These are phyloP conservation scores for Phylloporus sp. DNA, from an alignment of 768 basidiomycete genomes.

Conservation along the genomic window DNA sequence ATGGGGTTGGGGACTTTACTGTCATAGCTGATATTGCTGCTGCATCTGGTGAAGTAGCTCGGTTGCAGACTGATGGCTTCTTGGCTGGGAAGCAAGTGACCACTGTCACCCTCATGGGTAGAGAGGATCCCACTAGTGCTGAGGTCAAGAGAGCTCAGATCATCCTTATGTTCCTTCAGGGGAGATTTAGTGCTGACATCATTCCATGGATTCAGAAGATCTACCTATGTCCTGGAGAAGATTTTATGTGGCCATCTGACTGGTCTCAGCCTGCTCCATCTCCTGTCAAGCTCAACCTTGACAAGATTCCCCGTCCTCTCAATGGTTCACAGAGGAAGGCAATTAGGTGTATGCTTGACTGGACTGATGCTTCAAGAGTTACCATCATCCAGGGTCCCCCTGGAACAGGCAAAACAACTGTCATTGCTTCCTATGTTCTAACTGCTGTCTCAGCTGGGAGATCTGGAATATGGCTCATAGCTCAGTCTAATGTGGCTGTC, in stretches of 20 bases:
- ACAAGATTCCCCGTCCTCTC: conserved; percentile 26
- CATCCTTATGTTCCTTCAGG: conserved; percentile 35
- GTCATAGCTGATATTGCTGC: conserved; percentile 18
- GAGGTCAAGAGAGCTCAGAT: conserved; percentile 38
- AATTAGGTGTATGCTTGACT: conserved; percentile 35
- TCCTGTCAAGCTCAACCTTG: conserved; percentile 13
- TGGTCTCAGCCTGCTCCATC: conserved; percentile 19
- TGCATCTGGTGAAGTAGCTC: conserved; percentile 16
- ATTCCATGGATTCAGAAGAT: conserved; percentile 38
- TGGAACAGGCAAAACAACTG: conserved; percentile 70
- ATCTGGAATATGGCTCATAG: conserved; percentile 70
- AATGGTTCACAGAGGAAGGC: conserved; percentile 39
- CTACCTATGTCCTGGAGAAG: conserved; percentile 25
- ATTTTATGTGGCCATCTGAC: conserved; percentile 37
- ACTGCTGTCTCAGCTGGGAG: conserved; percentile 37
- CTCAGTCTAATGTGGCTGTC: conserved; percentile 84
- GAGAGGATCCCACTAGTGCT: conserved; percentile 53
- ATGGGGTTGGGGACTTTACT: conserved; percentile 19
- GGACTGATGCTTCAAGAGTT: conserved; percentile 32
- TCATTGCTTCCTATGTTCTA: conserved; percentile 60
- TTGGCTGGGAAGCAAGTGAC: conserved; percentile 30
- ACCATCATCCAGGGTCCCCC: conserved; percentile 48
- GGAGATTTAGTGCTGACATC: conserved; percentile 20
- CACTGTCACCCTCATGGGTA: conserved; percentile 47
- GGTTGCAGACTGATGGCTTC: conserved; percentile 18